A percentile compares a stretch with the other conserved stretches of the same genome.
Conservation (phyloP, 345 rosid species). For the Citrus sinensis region DVS_A1.0 CM039168.1:1413001-1413500, state of each 20-base stretch:
- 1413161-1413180: background rate
- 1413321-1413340: too few relatives aligned
- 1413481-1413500: background rate
- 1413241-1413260: constrained; percentile 23
- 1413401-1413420: background rate
- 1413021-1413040: constrained; percentile 5
- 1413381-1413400: too few relatives aligned
- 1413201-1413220: constrained; percentile 48
- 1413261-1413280: background rate
- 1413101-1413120: too few relatives aligned
- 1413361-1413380: too few relatives aligned
- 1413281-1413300: too few relatives aligned
- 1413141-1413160: background rate
- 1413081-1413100: background rate
- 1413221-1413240: constrained; percentile 34
- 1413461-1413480: too few relatives aligned
- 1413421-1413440: background rate
- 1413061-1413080: background rate
- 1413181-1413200: constrained; percentile 18
- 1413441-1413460: too few relatives aligned
- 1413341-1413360: too few relatives aligned
- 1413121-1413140: background rate
- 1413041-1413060: background rate
- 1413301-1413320: too few relatives aligned
- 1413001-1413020: constrained; percentile 9